A percentile compares a stretch with the other conserved stretches of the same genome.
Evolutionary conservation across 2,329 filamentous ascomycete species (phyloP).

Genomic region (Grosmannia clavigera): DNA sequence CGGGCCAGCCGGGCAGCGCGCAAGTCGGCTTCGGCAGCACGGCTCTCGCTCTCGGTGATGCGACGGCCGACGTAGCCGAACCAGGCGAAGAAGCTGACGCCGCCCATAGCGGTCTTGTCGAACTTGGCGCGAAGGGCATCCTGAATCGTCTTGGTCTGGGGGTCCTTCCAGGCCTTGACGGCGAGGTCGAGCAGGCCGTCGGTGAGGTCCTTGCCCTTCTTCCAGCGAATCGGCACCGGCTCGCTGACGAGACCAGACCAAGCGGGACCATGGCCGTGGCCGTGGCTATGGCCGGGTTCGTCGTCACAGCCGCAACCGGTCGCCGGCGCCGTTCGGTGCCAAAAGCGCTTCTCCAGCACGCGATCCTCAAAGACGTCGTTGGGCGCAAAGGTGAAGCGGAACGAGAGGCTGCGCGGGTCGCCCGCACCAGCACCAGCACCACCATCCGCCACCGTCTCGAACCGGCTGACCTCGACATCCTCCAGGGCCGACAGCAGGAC

Average conservation of each 20-base stretch:
- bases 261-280: conserved; percentile 35
- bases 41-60: conserved; percentile 61
- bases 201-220: conserved; percentile 73
- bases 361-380: conserved; percentile 76
- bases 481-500: conserved; percentile 58
- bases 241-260: conserved; percentile 75
- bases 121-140: conserved; percentile 29
- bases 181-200: conserved; percentile 66
- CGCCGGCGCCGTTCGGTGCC: conserved; percentile 43
- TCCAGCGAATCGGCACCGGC: conserved; percentile 82
- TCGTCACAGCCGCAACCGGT: not conserved
- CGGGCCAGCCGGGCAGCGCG: conserved; percentile 20
- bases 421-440: conserved; percentile 40
- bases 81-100: conserved; percentile 75
- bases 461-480: conserved; percentile 61
- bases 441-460: conserved; percentile 55
- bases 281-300: conserved; percentile 22
- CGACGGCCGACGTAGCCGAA: conserved; percentile 68
- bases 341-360: conserved; percentile 83
- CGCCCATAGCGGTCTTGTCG: conserved; percentile 48
- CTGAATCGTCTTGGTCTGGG: conserved; percentile 23
- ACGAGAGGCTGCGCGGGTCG: conserved; percentile 67
- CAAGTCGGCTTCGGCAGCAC: conserved; percentile 47
- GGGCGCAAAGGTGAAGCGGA: conserved; percentile 65
- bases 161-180: conserved; percentile 51